These are phyloP conservation scores for Ustilago nuda DNA, from an alignment of 1,284 basidiomycete species.

Conservation along the genomic window DNA sequence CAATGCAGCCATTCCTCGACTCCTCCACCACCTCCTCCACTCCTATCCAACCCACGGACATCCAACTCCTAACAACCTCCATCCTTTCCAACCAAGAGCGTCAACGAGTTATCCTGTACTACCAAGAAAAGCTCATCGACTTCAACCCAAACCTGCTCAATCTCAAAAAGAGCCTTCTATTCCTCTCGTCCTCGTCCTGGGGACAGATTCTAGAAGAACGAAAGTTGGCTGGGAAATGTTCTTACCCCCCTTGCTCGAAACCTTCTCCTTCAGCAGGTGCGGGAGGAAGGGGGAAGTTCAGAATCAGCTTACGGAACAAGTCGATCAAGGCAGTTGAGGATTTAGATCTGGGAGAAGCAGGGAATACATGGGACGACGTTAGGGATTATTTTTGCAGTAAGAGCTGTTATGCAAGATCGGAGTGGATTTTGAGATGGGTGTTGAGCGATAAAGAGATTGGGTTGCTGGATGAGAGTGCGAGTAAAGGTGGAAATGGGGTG, in stretches of 20 bases:
- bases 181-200: conserved; percentile 29
- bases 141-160: neutral
- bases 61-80: conserved; percentile 48
- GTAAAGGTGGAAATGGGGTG: conserved; percentile 1
- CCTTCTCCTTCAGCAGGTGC: conserved; percentile 11
- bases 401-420: conserved; percentile 33
- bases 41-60: conserved; percentile 47
- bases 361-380: conserved; percentile 36
- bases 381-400: conserved; percentile 30
- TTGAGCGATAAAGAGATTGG: conserved; percentile 32
- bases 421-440: conserved; percentile 50
- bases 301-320: conserved; percentile 27
- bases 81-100: conserved; percentile 45
- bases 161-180: conserved; percentile 28
- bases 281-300: conserved; percentile 10
- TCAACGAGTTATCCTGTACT: conserved; percentile 27
- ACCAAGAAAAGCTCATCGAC: conserved; percentile 39
- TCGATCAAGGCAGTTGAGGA: conserved; percentile 23
- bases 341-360: conserved; percentile 26
- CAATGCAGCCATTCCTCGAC: conserved; percentile 39
- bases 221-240: conserved; percentile 25
- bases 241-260: conserved; percentile 30
- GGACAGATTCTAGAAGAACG: conserved; percentile 45
- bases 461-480: conserved; percentile 65
- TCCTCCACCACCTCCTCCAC: conserved; percentile 22